These are phyloP conservation scores for Wilcoxina mikolae DNA, from an alignment of 495 filamentous ascomycete species.

Conservation along the genomic window DNA sequence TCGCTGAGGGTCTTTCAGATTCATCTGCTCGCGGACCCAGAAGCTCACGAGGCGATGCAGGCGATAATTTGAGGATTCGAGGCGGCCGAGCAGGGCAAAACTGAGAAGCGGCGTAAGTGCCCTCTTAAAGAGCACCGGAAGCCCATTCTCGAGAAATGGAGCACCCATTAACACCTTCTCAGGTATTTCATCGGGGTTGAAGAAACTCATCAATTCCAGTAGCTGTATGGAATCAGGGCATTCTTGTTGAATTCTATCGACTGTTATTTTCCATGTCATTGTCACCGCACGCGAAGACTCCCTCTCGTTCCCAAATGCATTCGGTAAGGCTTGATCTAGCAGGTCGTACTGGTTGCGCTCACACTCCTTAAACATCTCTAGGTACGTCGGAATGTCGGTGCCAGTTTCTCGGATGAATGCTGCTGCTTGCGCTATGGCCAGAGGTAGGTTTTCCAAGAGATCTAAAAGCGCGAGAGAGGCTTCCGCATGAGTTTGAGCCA, in stretches of 20 bases:
- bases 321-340: background rate
- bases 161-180: background rate
- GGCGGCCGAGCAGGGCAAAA: background rate
- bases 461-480: conserved; percentile 13
- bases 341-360: background rate
- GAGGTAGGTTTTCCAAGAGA: conserved; percentile 22
- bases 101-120: background rate
- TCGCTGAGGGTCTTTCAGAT: background rate
- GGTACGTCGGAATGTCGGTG: conserved; percentile 2
- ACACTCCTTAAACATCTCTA: conserved; percentile 4
- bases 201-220: conserved; percentile 12
- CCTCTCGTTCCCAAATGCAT: background rate
- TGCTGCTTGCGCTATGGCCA: conserved; percentile 27
- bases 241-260: conserved; percentile 7
- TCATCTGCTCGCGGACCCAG: background rate
- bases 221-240: conserved; percentile 6
- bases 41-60: background rate
- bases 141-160: background rate
- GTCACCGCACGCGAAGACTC: conserved; percentile 5
- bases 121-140: background rate
- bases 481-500: background rate
- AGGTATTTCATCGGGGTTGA: conserved; percentile 11
- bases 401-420: conserved; percentile 25
- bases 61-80: background rate
- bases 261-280: conserved; percentile 8